Evolutionary conservation across 2,329 filamentous ascomycete species (phyloP), one percentile per base, ranked within the genome.

Genomic region (Calonectria pseudoreteaudii): DNA sequence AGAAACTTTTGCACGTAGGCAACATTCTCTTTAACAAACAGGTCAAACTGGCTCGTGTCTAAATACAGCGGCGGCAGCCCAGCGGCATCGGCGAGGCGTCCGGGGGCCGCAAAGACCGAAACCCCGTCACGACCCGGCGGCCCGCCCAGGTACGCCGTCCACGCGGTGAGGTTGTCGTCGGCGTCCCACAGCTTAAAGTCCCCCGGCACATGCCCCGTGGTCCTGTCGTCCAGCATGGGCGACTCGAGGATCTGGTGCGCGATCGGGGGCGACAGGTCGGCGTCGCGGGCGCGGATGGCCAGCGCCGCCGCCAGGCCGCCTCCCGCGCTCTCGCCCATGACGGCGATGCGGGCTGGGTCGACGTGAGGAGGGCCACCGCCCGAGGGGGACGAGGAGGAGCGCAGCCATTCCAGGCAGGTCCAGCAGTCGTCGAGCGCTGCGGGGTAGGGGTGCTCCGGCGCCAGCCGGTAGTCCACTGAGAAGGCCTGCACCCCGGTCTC

Each of bases 261-360:
- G 7, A 62, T 62, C 14, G 56, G n/a, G 13, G 56, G 56, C 34
- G 23, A 11, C 14, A 62, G 36, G 36, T 10, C 8, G 7, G 56
- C 23, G 11, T 41, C 14, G 9, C 73, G 41, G 34, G 65, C 70
- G 1, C n/a, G 58, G 30, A 74, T 66, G 0, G 73, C 41, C 44
- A 74, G 14, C 8, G 44, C 65, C 1, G 73, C 66, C 3, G 60
- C 70, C 20, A 74, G 58, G 13, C 73, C 47, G 10, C 73, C 73
- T 4, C 73, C 73, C n/a, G 73, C 73, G 38, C 73, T 74, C 50
- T 74, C 73, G 13, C 73, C 73, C 70, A 74, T 72, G 28, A 74
- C 60, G 23, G 73, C 70, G 44, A 74, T 70, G 11, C 73, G 70
- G 18, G 23, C 49, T 1, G 41, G 52, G 18, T 74, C 70, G 2